These are phyloP conservation scores for Pythium myriotylum DNA, from an alignment of 352 stramenopile species.

Conservation along the genomic window DNA sequence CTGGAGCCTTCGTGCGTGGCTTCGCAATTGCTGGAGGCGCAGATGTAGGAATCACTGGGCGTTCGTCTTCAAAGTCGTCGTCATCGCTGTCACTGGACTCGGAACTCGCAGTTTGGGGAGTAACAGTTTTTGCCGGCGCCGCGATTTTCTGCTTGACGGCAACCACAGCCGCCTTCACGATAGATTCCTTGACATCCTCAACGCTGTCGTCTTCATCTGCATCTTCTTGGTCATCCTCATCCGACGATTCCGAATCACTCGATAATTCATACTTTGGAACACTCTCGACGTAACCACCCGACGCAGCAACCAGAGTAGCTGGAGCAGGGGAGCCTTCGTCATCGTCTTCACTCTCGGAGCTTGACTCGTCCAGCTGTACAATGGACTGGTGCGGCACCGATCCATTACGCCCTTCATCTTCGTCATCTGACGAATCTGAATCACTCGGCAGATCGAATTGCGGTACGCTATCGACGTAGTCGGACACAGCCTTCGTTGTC, in stretches of 20 bases:
- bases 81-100: conserved; percentile 50
- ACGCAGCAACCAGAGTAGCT: conserved; percentile 14
- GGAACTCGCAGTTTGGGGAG: conserved; percentile 26
- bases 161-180: conserved; percentile 12
- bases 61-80: conserved; percentile 35
- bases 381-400: background rate
- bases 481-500: background rate
- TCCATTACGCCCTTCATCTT: conserved; percentile 12
- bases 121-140: background rate
- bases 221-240: conserved; percentile 30
- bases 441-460: conserved; percentile 30
- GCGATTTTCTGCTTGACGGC: conserved; percentile 14
- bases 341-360: conserved; percentile 19
- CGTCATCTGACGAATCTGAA: conserved; percentile 25
- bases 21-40: conserved; percentile 4
- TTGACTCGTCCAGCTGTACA: background rate
- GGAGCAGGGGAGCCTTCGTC: conserved; percentile 13
- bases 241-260: conserved; percentile 51
- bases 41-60: conserved; percentile 15
- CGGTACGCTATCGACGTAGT: conserved; percentile 30
- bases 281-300: conserved; percentile 49
- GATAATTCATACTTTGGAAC: conserved; percentile 61
- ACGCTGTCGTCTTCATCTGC: conserved; percentile 28
- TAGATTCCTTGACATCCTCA: conserved; percentile 23
- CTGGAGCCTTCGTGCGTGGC: background rate